Evolutionary conservation across 768 basidiomycete species (phyloP).

Genomic region (Lenzites betulinus): DNA sequence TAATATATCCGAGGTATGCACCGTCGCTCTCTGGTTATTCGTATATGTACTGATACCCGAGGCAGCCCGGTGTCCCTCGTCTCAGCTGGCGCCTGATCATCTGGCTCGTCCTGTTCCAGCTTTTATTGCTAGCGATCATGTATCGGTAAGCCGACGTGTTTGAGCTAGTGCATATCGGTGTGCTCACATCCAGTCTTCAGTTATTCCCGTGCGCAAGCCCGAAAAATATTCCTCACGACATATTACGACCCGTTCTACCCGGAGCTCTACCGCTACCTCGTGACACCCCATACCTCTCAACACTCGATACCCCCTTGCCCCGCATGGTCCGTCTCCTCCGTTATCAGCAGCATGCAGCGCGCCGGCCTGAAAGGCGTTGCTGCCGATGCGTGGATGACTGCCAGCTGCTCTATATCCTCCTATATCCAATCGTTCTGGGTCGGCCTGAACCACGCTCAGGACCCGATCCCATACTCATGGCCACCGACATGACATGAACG

Average conservation of each 20-base stretch:
- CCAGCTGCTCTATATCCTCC: conserved; percentile 36
- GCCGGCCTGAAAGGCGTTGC: conserved; percentile 44
- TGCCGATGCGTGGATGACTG: conserved; percentile 41
- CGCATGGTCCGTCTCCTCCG: conserved; percentile 39
- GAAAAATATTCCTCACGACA: conserved; percentile 64
- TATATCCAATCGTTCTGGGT: conserved; percentile 42
- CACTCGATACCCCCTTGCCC: conserved; percentile 39
- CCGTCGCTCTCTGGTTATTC: background rate
- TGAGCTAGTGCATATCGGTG: background rate
- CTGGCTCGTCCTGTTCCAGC: conserved; percentile 44
- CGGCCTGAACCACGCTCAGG: conserved; percentile 34
- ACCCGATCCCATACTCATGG: conserved; percentile 7
- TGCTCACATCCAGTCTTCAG: conserved; percentile 33
- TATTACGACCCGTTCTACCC: conserved; percentile 82
- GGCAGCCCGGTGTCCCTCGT: background rate
- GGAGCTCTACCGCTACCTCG: conserved; percentile 57
- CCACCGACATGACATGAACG: conserved; percentile 19
- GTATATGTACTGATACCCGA: no score
- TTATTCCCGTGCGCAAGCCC: conserved; percentile 48
- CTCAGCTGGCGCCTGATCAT: conserved; percentile 31
- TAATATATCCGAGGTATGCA: conserved; percentile 42
- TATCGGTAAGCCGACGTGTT: conserved; percentile 51
- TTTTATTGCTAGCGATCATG: conserved; percentile 50
- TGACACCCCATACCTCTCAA: conserved; percentile 44
- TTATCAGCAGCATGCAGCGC: conserved; percentile 40